Evolutionary conservation across 345 rosid genomes (phyloP).

Genomic region (Ricinus communis): DNA sequence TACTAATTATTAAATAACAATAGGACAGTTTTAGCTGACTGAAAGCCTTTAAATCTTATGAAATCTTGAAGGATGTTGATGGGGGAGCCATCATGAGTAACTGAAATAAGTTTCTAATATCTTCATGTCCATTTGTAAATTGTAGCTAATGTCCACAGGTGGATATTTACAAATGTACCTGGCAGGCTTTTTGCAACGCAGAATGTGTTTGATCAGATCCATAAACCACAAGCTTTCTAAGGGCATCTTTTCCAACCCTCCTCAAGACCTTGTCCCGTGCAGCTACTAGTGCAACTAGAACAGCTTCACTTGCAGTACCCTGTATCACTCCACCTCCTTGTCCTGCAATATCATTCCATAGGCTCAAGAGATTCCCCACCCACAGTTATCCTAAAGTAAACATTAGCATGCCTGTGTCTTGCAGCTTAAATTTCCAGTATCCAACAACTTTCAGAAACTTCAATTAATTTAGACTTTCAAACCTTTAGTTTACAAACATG

Average conservation of each 20-base stretch:
- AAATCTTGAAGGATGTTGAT: neutral
- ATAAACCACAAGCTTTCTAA: constrained; percentile 76
- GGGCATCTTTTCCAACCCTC: constrained; percentile 55
- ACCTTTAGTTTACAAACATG: neutral
- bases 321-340: constrained; percentile 92
- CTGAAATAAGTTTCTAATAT: neutral
- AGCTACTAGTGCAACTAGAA: constrained; percentile 70
- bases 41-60: too few relatives aligned
- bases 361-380: constrained; percentile 7
- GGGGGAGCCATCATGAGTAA: neutral
- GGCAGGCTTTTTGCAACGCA: constrained; percentile 79
- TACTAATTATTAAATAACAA: neutral
- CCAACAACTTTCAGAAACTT: constrained; percentile 3
- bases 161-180: constrained; percentile 42
- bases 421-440: neutral
- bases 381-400: neutral
- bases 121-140: neutral
- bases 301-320: constrained; percentile 93
- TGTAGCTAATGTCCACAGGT: neutral
- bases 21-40: too few relatives aligned
- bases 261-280: constrained; percentile 68
- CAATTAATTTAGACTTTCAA: neutral
- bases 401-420: neutral
- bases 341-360: constrained; percentile 46
- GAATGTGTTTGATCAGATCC: constrained; percentile 91